phyloP scores from a whole-genome alignment of 176 grass and related monocot genomes.

The Poa annua region DNA sequence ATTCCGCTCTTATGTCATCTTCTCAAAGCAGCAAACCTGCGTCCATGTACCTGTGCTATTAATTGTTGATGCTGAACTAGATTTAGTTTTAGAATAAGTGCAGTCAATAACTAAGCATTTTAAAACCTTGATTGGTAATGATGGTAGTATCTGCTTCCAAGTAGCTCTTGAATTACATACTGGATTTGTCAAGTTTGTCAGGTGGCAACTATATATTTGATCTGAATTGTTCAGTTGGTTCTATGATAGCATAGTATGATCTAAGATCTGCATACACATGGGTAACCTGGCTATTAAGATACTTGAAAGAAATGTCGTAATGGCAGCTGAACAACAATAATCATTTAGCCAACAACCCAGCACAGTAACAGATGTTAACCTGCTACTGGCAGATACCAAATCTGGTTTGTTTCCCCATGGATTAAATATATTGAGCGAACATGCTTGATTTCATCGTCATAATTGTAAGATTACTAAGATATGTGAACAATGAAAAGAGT shows the following conservation, averaged over 20 bases:
- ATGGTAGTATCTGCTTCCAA: not conserved
- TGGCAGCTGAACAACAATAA: not conserved
- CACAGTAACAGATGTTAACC: not conserved
- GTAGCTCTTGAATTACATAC: conserved; percentile 5
- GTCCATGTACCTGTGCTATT: not conserved
- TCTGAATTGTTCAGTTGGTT: conserved; percentile 13
- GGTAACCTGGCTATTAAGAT: not conserved
- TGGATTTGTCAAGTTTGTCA: conserved; percentile 15
- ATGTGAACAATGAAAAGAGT: not conserved
- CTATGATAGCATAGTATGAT: conserved; percentile 1
- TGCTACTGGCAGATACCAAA: not conserved
- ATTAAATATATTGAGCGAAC: conserved; percentile 20
- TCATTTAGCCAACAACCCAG: not conserved
- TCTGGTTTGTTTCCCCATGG: not conserved
- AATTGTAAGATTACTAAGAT: not conserved
- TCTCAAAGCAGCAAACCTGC: not conserved
- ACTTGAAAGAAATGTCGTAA: not conserved
- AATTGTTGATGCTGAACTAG: not conserved
- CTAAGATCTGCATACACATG: conserved; percentile 6
- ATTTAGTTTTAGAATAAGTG: not conserved
- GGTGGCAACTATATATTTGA: not conserved
- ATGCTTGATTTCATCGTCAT: not conserved
- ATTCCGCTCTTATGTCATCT: not conserved
- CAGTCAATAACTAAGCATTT: not conserved
- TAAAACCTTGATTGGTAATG: not conserved